A percentile compares a stretch with the other conserved stretches of the same genome.
Evolutionary conservation across 768 basidiomycete species (phyloP).

Genomic region (Mycena polygramma): DNA sequence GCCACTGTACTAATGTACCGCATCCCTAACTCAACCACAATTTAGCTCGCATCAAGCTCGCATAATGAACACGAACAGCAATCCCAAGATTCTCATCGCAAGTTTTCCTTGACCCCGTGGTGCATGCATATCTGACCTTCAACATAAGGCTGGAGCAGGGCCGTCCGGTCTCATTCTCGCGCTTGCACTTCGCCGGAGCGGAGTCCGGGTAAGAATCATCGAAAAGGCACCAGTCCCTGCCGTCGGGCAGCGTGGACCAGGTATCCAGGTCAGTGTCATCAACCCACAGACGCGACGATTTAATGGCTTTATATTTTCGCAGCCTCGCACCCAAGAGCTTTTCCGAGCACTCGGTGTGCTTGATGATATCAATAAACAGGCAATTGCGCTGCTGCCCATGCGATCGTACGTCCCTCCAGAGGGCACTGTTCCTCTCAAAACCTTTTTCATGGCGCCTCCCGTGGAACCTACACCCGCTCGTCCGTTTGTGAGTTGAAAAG

Average conservation of each 20-base stretch:
- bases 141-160: slow-evolving; percentile 20
- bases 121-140: neutral
- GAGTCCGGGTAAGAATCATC: slow-evolving; percentile 53
- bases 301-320: neutral
- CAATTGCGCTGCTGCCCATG: slow-evolving; percentile 16
- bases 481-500: slow-evolving; percentile 22
- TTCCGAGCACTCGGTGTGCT: slow-evolving; percentile 42
- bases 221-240: slow-evolving; percentile 45
- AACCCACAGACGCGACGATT: neutral
- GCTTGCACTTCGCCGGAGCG: slow-evolving; percentile 40
- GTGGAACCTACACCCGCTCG: slow-evolving; percentile 35
- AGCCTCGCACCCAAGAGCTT: slow-evolving; percentile 45
- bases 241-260: slow-evolving; percentile 37
- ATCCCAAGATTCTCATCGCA: neutral
- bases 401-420: slow-evolving; percentile 27
- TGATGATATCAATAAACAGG: slow-evolving; percentile 22
- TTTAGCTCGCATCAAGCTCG: too few species aligned
- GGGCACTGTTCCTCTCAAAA: slow-evolving; percentile 19
- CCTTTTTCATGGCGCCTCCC: slow-evolving; percentile 14
- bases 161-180: slow-evolving; percentile 34
- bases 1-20: too few species aligned
- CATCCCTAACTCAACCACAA: too few species aligned
- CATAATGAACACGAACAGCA: neutral
- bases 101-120: neutral
- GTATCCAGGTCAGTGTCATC: slow-evolving; percentile 25